Base-by-base conservation (phyloP, 1,284 basidiomycete species). In the Sporisorium exsertum region DNA sequence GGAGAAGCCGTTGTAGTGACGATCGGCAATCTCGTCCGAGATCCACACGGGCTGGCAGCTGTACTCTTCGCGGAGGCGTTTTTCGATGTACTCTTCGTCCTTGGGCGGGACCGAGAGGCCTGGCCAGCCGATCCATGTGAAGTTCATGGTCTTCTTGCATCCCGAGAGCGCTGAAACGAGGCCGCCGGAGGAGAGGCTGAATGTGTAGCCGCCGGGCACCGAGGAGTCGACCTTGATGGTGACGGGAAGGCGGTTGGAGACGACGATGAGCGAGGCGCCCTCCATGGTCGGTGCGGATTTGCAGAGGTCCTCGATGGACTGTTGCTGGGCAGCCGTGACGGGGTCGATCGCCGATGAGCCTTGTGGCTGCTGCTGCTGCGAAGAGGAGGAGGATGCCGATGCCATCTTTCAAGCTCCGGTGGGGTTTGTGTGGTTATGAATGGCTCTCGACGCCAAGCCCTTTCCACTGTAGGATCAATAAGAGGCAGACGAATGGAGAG, bases 1-100 rank as follows among this genome's bases (percentile, higher is more conserved):
- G 78, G 94, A 95, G 89, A 99, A 99, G n/a, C 87, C 87, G 83
- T 98, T 99, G 89, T 99, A 99, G 87, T 98, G 96, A 61, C 92
- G 90, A 87, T 99, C 97, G 15, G 97, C 96, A 71, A 99, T 89
- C 79, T 98, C 96, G 85, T 98, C 96, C 65, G 94, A 92, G 80
- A 99, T 91, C 88, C 97, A 97, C 79, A 99, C 97, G 18, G 96
- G 95, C 85, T 95, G 93, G 87, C 97, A 99, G 50, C 93, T 93
- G 87, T 96, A 97, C 86, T 98, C 95, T 58, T 95, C 92, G 89
- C 91, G 90, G 65, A 99, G 90, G 9, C 93, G 91, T 49, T 78
- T 75, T 46, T 84, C 83, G 52, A 85, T 83, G 75, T 81, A 84
- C 32, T 72, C 75, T 27, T 80, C 73, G 50, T 81, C 80, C 35